Conservation (phyloP, 2,329 filamentous ascomycete genomes). For the Trichoderma simmonsii region DNA sequence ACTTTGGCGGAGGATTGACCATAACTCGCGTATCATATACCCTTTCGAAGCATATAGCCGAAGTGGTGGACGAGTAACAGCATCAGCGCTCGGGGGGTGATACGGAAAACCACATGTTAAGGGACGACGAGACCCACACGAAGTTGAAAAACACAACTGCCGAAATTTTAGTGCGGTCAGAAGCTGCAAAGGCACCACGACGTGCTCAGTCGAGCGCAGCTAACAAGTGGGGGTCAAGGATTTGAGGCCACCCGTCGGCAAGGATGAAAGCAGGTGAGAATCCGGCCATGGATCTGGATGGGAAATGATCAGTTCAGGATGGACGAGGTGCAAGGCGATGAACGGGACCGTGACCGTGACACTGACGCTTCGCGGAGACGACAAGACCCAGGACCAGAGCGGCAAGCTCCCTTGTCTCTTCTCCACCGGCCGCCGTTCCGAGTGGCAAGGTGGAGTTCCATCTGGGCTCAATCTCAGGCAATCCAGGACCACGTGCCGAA, state of each 20-base stretch:
- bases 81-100: background rate
- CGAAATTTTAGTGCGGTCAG: slow-evolving; percentile 15
- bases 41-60: slow-evolving; percentile 16
- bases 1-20: background rate
- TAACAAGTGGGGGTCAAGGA: slow-evolving; percentile 3
- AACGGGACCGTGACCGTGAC: background rate
- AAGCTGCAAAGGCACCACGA: slow-evolving; percentile 9
- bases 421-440: slow-evolving; percentile 7
- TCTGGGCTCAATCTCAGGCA: slow-evolving; percentile 19
- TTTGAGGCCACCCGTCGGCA: background rate
- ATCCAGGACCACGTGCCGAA: slow-evolving; percentile 7
- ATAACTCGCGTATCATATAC: background rate
- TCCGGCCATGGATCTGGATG: background rate
- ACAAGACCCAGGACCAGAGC: background rate
- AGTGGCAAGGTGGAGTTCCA: background rate
- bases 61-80: background rate
- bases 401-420: background rate
- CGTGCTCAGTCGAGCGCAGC: background rate
- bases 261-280: background rate
- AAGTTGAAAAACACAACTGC: slow-evolving; percentile 16
- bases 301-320: background rate
- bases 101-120: background rate
- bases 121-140: background rate
- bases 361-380: background rate
- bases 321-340: no score